These are phyloP conservation scores for Pseudocercospora pini-densiflorae DNA, from an alignment of 2,329 filamentous ascomycete species.

Conservation along the genomic window DNA sequence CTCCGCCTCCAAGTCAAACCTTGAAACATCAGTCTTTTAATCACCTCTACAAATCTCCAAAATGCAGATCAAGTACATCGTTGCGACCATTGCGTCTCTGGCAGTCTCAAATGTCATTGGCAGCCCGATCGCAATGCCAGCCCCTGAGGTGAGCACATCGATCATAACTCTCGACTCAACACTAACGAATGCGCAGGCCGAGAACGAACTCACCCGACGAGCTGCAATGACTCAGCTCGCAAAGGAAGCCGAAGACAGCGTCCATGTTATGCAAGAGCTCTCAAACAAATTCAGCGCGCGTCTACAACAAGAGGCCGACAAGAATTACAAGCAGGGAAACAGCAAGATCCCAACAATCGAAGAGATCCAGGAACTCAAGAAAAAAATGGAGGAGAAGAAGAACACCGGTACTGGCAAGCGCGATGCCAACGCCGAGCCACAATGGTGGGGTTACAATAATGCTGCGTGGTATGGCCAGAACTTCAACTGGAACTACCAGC, in stretches of 20 bases:
- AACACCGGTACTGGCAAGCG: not conserved
- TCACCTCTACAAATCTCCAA: not conserved
- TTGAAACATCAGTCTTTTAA: not conserved
- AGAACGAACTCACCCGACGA: not conserved
- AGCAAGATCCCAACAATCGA: not conserved
- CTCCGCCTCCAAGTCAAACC: too few relatives aligned
- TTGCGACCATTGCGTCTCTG: constrained; percentile 9
- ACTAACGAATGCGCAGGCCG: not conserved
- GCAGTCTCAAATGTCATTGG: constrained; percentile 8
- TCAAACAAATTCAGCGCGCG: not conserved
- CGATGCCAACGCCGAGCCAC: not conserved
- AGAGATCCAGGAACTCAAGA: not conserved
- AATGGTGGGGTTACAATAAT: not conserved
- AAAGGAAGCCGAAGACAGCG: not conserved
- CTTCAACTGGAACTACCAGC: not conserved
- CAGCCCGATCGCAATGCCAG: constrained; percentile 3
- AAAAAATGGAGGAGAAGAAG: not conserved
- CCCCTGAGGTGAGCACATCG: not conserved
- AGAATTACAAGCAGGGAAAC: not conserved
- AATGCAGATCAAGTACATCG: constrained; percentile 14
- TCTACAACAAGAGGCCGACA: not conserved
- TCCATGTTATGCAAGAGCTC: not conserved
- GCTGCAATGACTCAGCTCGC: not conserved
- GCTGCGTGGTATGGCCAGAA: not conserved
- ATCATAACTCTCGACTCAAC: not conserved